A percentile compares a stretch with the other conserved stretches of the same genome.
These are phyloP conservation scores for Prunus dulcis DNA, from an alignment of 306 rosid species.

Conservation along the genomic window DNA sequence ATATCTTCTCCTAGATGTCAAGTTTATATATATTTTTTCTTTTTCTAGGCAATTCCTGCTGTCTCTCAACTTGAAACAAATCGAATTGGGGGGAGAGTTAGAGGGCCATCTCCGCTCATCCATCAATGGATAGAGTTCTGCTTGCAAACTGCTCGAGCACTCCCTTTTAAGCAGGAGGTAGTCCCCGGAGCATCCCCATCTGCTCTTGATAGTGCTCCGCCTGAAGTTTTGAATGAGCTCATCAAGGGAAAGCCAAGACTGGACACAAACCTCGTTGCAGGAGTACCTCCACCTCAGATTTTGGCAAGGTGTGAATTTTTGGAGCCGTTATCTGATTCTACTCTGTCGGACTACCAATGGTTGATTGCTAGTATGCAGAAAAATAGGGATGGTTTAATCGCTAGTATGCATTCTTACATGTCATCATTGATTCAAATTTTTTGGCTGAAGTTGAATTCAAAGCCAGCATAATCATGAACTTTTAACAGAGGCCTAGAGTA, in stretches of 20 bases:
- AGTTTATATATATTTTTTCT: neutral
- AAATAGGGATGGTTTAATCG: conserved; percentile 37
- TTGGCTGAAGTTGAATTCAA: conserved; percentile 30
- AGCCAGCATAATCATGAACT: conserved; percentile 5
- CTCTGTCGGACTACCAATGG: conserved; percentile 58
- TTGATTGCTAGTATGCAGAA: conserved; percentile 50
- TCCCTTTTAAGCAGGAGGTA: conserved; percentile 87
- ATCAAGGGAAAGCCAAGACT: conserved; percentile 69
- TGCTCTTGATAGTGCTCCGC: conserved; percentile 41
- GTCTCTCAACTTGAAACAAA: conserved; percentile 54
- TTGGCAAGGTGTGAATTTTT: conserved; percentile 74
- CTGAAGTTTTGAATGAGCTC: conserved; percentile 42
- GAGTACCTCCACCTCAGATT: conserved; percentile 71
- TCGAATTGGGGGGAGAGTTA: conserved; percentile 65
- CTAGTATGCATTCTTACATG: conserved; percentile 28
- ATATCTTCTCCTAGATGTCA: conserved; percentile 1
- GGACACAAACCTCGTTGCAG: conserved; percentile 70
- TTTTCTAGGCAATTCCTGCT: conserved; percentile 77
- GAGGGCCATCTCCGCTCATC: conserved; percentile 86
- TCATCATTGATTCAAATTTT: conserved; percentile 34
- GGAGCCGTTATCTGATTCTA: conserved; percentile 62
- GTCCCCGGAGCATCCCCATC: conserved; percentile 83
- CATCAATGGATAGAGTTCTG: conserved; percentile 97
- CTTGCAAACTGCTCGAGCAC: conserved; percentile 78
- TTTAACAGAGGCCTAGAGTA: neutral